A percentile compares a stretch with the other conserved stretches of the same genome.
Evolutionary conservation across 768 basidiomycete genomes (phyloP).

Genomic region (Rubroboletus satanas): DNA sequence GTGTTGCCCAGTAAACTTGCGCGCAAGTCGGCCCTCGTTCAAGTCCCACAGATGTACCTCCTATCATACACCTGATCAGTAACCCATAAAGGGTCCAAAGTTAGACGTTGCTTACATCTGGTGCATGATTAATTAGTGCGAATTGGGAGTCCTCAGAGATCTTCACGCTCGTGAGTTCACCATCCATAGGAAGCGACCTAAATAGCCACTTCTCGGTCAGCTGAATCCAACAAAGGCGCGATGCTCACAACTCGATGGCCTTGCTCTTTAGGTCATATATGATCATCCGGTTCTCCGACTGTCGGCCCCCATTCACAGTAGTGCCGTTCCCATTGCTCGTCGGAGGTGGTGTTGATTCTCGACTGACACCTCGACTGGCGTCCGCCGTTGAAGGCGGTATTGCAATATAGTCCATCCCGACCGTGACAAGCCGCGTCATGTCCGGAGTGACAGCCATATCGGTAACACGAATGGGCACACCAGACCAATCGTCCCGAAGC

Average conservation of each 20-base stretch:
- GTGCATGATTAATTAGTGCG: slow-evolving; percentile 82
- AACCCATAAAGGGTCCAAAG: background rate
- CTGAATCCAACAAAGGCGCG: slow-evolving; percentile 4
- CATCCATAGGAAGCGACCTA: slow-evolving; percentile 64
- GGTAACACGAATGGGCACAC: slow-evolving; percentile 73
- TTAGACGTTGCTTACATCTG: slow-evolving; percentile 57
- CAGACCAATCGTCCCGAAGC: slow-evolving; percentile 63
- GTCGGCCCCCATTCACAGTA: slow-evolving; percentile 33
- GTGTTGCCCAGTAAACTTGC: slow-evolving; percentile 82
- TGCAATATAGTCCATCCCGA: slow-evolving; percentile 58
- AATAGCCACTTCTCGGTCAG: slow-evolving; percentile 7
- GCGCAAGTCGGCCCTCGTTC: slow-evolving; percentile 59
- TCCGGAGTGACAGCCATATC: slow-evolving; percentile 88
- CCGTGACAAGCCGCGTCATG: slow-evolving; percentile 75
- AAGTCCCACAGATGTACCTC: slow-evolving; percentile 90
- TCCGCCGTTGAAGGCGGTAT: slow-evolving; percentile 16
- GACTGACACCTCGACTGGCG: slow-evolving; percentile 28
- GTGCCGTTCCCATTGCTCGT: slow-evolving; percentile 32
- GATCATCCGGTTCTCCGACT: slow-evolving; percentile 60
- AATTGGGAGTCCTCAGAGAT: slow-evolving; percentile 83
- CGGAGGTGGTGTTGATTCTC: slow-evolving; percentile 35
- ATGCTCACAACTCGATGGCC: slow-evolving; percentile 61
- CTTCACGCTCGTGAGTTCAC: slow-evolving; percentile 85
- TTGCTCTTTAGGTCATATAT: slow-evolving; percentile 73
- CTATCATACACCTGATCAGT: slow-evolving; percentile 39